Evolutionary conservation across 768 basidiomycete species (phyloP).

Genomic region (Ramaria rubella): DNA sequence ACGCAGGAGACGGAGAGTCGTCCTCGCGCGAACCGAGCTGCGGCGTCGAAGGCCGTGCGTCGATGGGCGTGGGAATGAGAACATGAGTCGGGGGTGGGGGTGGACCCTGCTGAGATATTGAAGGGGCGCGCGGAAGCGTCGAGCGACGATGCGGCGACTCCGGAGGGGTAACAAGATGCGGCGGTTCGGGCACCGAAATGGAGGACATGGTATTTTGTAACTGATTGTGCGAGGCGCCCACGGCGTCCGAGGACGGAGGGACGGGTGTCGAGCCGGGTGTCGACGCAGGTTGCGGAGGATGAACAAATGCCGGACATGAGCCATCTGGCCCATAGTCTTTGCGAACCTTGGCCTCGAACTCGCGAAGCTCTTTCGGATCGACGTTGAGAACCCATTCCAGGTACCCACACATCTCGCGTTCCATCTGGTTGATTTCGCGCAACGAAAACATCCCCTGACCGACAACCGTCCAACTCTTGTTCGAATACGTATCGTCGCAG

Average conservation of each 20-base stretch:
- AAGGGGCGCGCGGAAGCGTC: background rate
- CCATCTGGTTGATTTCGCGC: conserved; percentile 95
- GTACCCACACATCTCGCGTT: conserved; percentile 88
- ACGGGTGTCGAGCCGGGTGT: background rate
- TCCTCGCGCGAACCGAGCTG: background rate
- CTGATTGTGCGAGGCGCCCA: background rate
- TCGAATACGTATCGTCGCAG: conserved; percentile 87
- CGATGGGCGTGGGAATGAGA: background rate
- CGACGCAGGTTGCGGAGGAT: background rate
- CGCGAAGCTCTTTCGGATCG: conserved; percentile 26
- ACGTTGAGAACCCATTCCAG: conserved; percentile 68
- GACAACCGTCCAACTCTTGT: conserved; percentile 89
- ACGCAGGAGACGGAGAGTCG: conserved; percentile 6
- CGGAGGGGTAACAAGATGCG: background rate
- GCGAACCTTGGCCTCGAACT: conserved; percentile 29
- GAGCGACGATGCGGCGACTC: conserved; percentile 1
- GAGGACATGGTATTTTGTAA: background rate
- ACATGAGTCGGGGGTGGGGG: background rate
- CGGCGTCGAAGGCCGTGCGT: background rate
- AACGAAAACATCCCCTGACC: conserved; percentile 81
- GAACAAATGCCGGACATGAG: conserved; percentile 1
- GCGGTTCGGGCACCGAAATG: background rate
- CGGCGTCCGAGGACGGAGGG: background rate
- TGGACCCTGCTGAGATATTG: too few relatives aligned
- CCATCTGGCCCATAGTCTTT: conserved; percentile 24